Evolutionary conservation across 352 stramenopile genomes (phyloP), one percentile per base, ranked within the genome.

Genomic region (Pythium utonaiense): DNA sequence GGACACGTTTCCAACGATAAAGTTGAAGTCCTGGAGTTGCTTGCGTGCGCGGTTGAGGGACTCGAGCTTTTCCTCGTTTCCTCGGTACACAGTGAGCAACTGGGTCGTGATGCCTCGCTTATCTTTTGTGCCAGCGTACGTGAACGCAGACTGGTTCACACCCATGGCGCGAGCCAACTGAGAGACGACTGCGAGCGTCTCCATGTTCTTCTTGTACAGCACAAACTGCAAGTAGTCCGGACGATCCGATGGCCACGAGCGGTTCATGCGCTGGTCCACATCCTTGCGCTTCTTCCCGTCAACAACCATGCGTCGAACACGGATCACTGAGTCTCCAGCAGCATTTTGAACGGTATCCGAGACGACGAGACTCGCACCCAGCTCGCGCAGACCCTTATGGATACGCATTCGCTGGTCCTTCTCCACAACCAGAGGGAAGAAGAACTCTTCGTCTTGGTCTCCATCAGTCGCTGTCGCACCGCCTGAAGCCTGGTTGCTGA

Each of bases 161-260:
- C 84, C 78, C 61, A 96, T 70, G 13, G 78, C 71, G n/a, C 87
- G 87, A 27, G 77, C 78, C 13, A 97, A 55, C 62, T 95, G 86
- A 47, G 84, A 77, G 68, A 96, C 84, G 24, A 89, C 77, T 17
- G 79, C 92, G 19, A 88, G 83, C 13, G 95, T 98, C 64, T 99
- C 96, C 67, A 93, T 91, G 78, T 99, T 99, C 71, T 97, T 91
- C 66, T 98, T 98, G 83, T 98, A 98, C 3, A 99, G 67, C 24
- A 98, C 88, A 75, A 99, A 98, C 61, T 89, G 79, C 31, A 98
- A 71, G 70, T 90, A 98, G 50, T 98, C 80, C 5, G 86, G 80
- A 1, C 82, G 70, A 67, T 89, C 81, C 55, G 77, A 70, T 27
- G 84, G 78, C 81, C 85, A 89, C 47, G 70, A 77, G 53, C 60